These are phyloP conservation scores for Hymenoscyphus linearis DNA, from an alignment of 2,329 filamentous ascomycete genomes.

Conservation along the genomic window DNA sequence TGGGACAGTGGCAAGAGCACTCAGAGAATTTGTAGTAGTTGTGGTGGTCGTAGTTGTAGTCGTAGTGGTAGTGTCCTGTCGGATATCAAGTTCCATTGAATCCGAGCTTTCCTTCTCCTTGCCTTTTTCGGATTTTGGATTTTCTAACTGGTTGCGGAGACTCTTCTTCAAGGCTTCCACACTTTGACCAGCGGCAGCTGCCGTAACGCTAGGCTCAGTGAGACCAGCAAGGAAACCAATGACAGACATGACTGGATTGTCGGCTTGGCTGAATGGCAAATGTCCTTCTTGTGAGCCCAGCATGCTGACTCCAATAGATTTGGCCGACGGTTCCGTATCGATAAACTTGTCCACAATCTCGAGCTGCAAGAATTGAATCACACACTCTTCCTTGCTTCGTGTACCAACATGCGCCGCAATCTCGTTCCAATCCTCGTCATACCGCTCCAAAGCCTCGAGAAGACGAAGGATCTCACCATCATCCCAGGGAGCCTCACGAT, in stretches of 20 bases:
- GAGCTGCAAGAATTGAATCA: constrained; percentile 90
- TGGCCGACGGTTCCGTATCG: constrained; percentile 62
- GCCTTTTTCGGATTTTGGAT: constrained; percentile 51
- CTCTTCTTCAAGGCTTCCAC: constrained; percentile 80
- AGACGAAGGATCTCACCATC: constrained; percentile 86
- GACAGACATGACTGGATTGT: constrained; percentile 95
- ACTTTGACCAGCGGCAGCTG: constrained; percentile 82
- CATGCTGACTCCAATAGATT: constrained; percentile 55
- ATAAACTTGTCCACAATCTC: constrained; percentile 98
- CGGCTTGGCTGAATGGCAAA: constrained; percentile 83
- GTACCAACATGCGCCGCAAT: constrained; percentile 91
- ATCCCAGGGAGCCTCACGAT: constrained; percentile 84
- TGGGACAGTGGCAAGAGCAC: constrained; percentile 66
- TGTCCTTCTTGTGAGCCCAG: constrained; percentile 71
- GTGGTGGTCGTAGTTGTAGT: constrained; percentile 44
- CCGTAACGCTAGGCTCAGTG: constrained; percentile 83
- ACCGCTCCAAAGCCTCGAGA: constrained; percentile 84
- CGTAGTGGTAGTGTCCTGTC: constrained; percentile 40
- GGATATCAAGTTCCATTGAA: constrained; percentile 60
- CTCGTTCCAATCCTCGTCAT: constrained; percentile 92
- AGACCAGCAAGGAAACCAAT: constrained; percentile 90
- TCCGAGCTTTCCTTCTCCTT: constrained; percentile 49
- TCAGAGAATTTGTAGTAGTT: constrained; percentile 42
- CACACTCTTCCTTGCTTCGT: constrained; percentile 89
- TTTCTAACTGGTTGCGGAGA: constrained; percentile 73